Percentiles rank a stretch among this genome's conserved stretches.
phyloP scores from a whole-genome alignment of 495 filamentous ascomycete genomes.

The Annulohypoxylon stygium region DNA sequence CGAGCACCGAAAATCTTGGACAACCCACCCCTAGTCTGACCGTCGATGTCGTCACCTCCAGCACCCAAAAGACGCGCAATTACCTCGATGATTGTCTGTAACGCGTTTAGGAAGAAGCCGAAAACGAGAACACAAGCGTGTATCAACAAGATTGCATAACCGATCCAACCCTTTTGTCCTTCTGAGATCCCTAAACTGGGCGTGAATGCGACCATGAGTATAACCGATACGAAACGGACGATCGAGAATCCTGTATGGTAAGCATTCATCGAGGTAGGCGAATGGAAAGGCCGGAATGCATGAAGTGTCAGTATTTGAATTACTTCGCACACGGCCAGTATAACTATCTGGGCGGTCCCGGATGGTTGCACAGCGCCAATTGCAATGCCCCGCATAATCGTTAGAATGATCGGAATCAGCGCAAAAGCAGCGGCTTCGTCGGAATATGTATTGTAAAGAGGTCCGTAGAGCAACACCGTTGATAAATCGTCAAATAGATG shows the following conservation, averaged over 20 bases:
- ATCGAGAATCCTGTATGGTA: slow-evolving; percentile 89
- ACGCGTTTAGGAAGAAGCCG: slow-evolving; percentile 91
- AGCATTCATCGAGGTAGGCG: slow-evolving; percentile 96
- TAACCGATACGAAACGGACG: slow-evolving; percentile 79
- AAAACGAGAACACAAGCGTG: slow-evolving; percentile 91
- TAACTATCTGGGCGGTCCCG: slow-evolving; percentile 89
- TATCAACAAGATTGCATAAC: slow-evolving; percentile 88
- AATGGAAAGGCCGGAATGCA: slow-evolving; percentile 89
- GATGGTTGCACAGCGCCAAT: slow-evolving; percentile 93
- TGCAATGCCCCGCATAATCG: slow-evolving; percentile 85
- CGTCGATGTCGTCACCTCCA: slow-evolving; percentile 77
- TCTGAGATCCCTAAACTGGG: slow-evolving; percentile 82
- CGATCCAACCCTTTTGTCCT: slow-evolving; percentile 90
- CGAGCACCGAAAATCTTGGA: slow-evolving; percentile 93
- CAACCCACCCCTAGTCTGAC: slow-evolving; percentile 86
- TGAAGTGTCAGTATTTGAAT: slow-evolving; percentile 88
- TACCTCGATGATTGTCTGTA: slow-evolving; percentile 91
- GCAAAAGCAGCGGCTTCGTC: slow-evolving; percentile 88
- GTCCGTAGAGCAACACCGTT: slow-evolving; percentile 89
- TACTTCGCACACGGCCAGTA: slow-evolving; percentile 94
- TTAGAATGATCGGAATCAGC: slow-evolving; percentile 84
- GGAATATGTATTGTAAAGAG: slow-evolving; percentile 98
- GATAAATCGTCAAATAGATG: slow-evolving; percentile 93
- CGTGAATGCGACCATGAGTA: slow-evolving; percentile 89
- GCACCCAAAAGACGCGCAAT: slow-evolving; percentile 82